Evolutionary conservation across 176 grass and related monocot genomes (phyloP).

Genomic region (Zizania latifolia): DNA sequence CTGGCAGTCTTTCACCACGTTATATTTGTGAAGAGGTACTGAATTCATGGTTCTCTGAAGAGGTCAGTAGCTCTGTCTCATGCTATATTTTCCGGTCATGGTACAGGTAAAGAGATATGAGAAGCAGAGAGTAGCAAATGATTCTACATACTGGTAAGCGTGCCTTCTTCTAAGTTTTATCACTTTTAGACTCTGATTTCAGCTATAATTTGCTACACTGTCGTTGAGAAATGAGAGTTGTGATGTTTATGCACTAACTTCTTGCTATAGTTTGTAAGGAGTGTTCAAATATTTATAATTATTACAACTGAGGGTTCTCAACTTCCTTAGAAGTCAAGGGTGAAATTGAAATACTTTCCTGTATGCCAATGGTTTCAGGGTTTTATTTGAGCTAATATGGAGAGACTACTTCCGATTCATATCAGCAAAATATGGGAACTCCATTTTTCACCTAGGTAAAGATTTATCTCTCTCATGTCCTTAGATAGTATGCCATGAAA

Average conservation of each 20-base stretch:
- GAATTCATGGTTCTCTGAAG: neutral
- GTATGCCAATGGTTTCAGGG: constrained; percentile 44
- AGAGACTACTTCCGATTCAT: constrained; percentile 95
- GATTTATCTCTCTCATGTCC: neutral
- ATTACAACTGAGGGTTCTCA: neutral
- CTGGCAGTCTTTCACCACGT: constrained; percentile 65
- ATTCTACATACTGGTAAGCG: constrained; percentile 93
- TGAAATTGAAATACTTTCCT: neutral
- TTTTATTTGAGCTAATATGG: constrained; percentile 99
- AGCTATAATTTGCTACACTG: neutral
- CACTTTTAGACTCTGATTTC: neutral
- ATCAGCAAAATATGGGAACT: constrained; percentile 80
- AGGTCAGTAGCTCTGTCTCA: neutral
- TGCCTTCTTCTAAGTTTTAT: neutral
- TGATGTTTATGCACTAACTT: neutral
- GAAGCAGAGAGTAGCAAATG: constrained; percentile 75
- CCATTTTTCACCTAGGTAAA: constrained; percentile 86
- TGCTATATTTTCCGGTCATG: neutral
- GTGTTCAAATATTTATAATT: neutral
- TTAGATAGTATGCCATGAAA: neutral
- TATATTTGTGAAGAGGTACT: constrained; percentile 76
- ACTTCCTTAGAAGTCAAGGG: neutral
- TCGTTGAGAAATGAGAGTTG: neutral
- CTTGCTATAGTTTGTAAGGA: neutral
- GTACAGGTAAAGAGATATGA: constrained; percentile 81